Evolutionary conservation across 495 filamentous ascomycete genomes (phyloP).

Genomic region (Sordaria brevicollis): DNA sequence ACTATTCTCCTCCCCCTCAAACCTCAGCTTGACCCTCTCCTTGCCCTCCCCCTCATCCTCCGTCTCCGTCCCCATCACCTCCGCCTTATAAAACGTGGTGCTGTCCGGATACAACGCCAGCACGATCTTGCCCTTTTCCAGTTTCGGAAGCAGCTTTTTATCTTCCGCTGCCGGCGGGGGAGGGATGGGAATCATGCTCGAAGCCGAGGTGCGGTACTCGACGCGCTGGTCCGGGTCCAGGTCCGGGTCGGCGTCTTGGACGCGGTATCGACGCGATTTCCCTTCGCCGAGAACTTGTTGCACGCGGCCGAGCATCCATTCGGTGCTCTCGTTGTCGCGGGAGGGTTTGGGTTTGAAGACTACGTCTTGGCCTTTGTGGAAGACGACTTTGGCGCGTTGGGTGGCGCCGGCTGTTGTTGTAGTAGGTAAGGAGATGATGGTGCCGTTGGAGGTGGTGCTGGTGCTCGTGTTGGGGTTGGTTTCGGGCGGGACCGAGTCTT

Average conservation of each 20-base stretch:
- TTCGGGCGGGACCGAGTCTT: conserved; percentile 37
- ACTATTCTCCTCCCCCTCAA: conserved; percentile 79
- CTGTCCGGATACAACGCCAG: conserved; percentile 82
- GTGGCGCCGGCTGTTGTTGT: conserved; percentile 5
- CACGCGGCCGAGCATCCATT: conserved; percentile 87
- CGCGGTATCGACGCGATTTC: conserved; percentile 82
- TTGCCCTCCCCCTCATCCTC: conserved; percentile 8
- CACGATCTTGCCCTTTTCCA: conserved; percentile 69
- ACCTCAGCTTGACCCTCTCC: conserved; percentile 52
- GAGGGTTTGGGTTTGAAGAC: conserved; percentile 76
- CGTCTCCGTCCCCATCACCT: conserved; percentile 66
- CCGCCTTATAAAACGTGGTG: conserved; percentile 94
- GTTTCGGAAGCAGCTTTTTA: conserved; percentile 42
- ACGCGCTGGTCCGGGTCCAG: conserved; percentile 56
- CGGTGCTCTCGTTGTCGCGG: conserved; percentile 53
- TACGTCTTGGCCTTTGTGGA: conserved; percentile 68
- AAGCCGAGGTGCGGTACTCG: conserved; percentile 69
- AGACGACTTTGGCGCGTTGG: conserved; percentile 37
- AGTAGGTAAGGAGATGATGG: not conserved
- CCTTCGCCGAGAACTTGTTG: conserved; percentile 76
- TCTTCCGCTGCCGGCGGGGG: conserved; percentile 29
- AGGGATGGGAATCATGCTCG: conserved; percentile 71
- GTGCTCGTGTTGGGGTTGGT: conserved; percentile 16
- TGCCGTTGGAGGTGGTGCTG: not conserved
- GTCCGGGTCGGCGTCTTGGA: conserved; percentile 88